Evolutionary conservation across 768 basidiomycete genomes (phyloP).

Genomic region (Panaeolus papilionaceus): DNA sequence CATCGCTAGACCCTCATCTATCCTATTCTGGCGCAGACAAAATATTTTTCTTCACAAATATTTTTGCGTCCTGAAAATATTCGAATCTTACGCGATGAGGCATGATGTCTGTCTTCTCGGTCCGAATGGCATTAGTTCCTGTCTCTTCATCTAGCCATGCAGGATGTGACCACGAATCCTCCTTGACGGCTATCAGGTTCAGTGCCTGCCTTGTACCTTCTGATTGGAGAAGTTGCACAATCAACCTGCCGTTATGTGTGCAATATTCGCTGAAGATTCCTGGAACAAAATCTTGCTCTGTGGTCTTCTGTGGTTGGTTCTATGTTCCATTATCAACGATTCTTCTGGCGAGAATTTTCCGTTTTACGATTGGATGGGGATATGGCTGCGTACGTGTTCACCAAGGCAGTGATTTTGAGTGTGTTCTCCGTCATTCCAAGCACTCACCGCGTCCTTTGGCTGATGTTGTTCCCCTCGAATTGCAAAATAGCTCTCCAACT

Average conservation of each 20-base stretch:
- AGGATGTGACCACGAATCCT: not conserved
- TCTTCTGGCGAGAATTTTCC: not conserved
- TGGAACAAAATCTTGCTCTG: not conserved
- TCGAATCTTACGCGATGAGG: not conserved
- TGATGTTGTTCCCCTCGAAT: not conserved
- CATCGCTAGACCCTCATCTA: not conserved
- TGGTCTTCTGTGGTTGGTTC: not conserved
- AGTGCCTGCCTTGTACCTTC: no score
- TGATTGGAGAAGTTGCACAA: not conserved
- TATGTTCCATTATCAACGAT: not conserved
- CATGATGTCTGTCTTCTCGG: not conserved
- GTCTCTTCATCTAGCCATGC: not conserved
- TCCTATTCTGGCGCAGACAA: constrained; percentile 6
- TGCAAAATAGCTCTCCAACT: no score
- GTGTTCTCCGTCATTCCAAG: not conserved
- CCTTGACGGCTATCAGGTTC: not conserved
- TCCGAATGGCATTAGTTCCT: no score
- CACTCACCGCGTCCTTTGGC: not conserved
- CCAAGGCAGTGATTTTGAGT: not conserved
- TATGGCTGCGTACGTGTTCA: not conserved
- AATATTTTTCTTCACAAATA: constrained; percentile 6
- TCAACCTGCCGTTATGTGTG: not conserved
- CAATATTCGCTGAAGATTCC: not conserved
- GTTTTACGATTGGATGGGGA: not conserved
- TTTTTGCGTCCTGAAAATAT: not conserved